A percentile compares a stretch with the other conserved stretches of the same genome.
These are phyloP conservation scores for Wallacemonas sp. DNA, from an alignment of 208 protist species.

Conservation along the genomic window DNA sequence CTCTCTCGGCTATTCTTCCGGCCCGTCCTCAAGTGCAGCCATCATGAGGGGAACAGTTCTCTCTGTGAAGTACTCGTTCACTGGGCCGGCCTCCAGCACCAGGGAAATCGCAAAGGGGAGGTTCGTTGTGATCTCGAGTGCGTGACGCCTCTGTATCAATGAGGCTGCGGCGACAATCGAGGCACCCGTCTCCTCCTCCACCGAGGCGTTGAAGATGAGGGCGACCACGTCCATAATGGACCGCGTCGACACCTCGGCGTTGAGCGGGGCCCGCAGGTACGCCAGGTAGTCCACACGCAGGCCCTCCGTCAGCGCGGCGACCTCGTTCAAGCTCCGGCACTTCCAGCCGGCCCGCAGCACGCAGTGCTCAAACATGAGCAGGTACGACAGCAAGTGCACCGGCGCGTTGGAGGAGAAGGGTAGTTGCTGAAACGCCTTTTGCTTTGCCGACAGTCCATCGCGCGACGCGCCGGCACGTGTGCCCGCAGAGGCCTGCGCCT, in stretches of 20 bases:
- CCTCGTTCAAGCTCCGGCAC: constrained; percentile 19
- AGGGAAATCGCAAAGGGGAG: constrained; percentile 89
- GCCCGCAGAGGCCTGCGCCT: neutral
- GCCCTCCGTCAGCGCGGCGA: neutral
- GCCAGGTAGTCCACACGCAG: constrained; percentile 44
- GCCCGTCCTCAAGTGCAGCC: constrained; percentile 1
- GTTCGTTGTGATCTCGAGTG: constrained; percentile 82
- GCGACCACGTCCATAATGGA: constrained; percentile 45
- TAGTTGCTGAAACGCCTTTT: constrained; percentile 12
- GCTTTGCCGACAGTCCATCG: neutral
- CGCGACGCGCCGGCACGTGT: neutral
- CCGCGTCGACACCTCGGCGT: constrained; percentile 3
- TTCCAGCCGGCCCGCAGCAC: constrained; percentile 55
- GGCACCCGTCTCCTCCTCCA: neutral
- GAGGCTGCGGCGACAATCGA: neutral
- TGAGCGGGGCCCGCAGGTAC: constrained; percentile 32
- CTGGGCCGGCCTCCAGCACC: constrained; percentile 67
- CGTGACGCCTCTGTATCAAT: constrained; percentile 40
- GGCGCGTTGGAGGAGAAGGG: constrained; percentile 55
- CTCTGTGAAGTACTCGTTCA: constrained; percentile 83
- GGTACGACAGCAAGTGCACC: constrained; percentile 60
- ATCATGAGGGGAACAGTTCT: constrained; percentile 60
- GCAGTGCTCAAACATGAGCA: constrained; percentile 75
- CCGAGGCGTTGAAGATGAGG: constrained; percentile 22
- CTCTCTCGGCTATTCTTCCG: neutral